Evolutionary conservation across 1,284 basidiomycete species (phyloP), one percentile per base, ranked within the genome.

Genomic region (Malassezia equina): DNA sequence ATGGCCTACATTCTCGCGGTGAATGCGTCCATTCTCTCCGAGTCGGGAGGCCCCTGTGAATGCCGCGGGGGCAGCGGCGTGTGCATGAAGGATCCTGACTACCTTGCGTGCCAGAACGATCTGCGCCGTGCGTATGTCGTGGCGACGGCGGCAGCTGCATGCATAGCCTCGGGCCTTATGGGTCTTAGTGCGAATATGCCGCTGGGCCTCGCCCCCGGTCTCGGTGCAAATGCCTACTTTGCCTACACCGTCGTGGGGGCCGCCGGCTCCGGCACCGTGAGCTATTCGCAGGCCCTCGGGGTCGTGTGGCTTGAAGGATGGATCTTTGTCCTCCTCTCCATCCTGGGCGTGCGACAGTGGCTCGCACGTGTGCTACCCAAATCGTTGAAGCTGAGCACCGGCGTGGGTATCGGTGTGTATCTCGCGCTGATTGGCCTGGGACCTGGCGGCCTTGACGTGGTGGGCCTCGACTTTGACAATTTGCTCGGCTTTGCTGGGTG

Each of bases 281-380:
- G 82, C 3, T 91, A 88, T 73, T 78, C 80, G 19, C 84, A 90
- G 75, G 88, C 88, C 0, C 80, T 90, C n/a, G 83, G 84, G 13
- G 88, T 88, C 27, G 86, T 90, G 47, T 91, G 73, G 64, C 59
- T 75, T 34, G 73, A 75, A 49, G 88, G 85, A 34, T 86, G 87
- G 83, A 77, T 91, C 43, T 91, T 91, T 79, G 81, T 90, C 62
- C 66, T 84, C 65, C 79, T 91, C 17, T 89, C 88, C 1, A 69
- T 91, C 29, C 78, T 90, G 46, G 88, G 88, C 66, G 80, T 91
- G 45, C 86, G 88, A 56, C 88, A 90, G 78, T 90, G 87, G 88
- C 80, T 91, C 23, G 86, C 85, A 12, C 83, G 88, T 34, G 80
- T 89, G 51, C 87, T 91, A 80, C 88, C 88, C 1, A 85, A 87